Base-by-base conservation (phyloP, 768 basidiomycete species). In the Naganishia onofrii region DNA sequence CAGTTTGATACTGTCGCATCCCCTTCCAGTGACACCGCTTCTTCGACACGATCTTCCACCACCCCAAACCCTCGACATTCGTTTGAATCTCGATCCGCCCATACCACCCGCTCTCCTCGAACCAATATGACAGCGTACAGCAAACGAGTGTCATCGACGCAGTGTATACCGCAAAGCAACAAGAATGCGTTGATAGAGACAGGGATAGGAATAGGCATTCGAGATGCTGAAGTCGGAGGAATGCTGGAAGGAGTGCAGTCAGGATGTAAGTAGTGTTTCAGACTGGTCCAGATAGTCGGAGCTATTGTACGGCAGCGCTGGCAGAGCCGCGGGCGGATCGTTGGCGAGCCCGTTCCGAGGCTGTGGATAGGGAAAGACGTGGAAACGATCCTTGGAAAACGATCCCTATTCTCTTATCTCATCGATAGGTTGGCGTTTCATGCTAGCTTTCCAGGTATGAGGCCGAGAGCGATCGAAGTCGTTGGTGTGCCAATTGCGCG, bases 1-100 rank as follows among this genome's bases (percentile, higher is more conserved):
- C 60, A 63, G 38, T 63, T 63, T 29, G 60, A 63, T 36, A 63
- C 60, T 63, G 42, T 44, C n/a, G 38, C 42, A 63, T 42, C 60
- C 19, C 17, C 60, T 21, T 19, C 12, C 26, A 44, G 42, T 2
- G 15, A 21, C 34, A 28, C 26, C 42, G 38, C 15, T 23, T 63
- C 36, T 23, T 63, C 36, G 42, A 9, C 21, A 10, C 48, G 48
- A 51, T 51, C 48, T 51, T 51, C 34, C 29, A 36, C 34, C 29
- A 36, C 57, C 23, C 34, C 8, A n/a, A 58, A 23, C 3, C 21
- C n/a, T 36, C 57, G 17, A 19, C 13, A 32, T 23, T 38, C n/a
- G 10, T 7, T 38, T 34, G 21, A 6, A 23, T 3, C n/a, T 13
- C 32, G 6, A 17, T 42, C 60, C 4, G 38, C 60, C 9, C 1